A percentile compares a stretch with the other conserved stretches of the same genome.
Evolutionary conservation across 768 basidiomycete genomes (phyloP).

Genomic region (Tylopilus balloui): DNA sequence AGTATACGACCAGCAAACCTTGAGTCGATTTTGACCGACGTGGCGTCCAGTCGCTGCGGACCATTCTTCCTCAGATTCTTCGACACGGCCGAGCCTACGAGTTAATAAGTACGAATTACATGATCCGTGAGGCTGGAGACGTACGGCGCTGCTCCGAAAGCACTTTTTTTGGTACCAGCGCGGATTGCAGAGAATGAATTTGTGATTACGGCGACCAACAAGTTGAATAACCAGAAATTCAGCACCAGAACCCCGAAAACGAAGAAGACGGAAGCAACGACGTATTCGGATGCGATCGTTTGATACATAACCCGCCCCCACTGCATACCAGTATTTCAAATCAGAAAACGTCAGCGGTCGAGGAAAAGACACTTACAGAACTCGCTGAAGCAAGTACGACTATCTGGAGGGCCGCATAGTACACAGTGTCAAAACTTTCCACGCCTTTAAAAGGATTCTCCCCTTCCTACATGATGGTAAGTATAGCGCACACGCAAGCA

Average conservation of each 20-base stretch:
- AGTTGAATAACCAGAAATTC: slow-evolving; percentile 91
- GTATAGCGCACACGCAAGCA: neutral
- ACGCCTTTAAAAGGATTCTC: slow-evolving; percentile 61
- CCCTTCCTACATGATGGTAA: slow-evolving; percentile 42
- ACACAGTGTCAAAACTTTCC: slow-evolving; percentile 89
- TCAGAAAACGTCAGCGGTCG: neutral
- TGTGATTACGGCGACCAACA: slow-evolving; percentile 94
- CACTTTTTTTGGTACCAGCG: slow-evolving; percentile 80
- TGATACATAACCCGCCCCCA: slow-evolving; percentile 82
- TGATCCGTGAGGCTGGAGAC: neutral
- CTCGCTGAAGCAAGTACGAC: slow-evolving; percentile 78
- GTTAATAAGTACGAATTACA: neutral
- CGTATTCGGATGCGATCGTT: slow-evolving; percentile 87
- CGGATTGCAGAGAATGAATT: slow-evolving; percentile 88
- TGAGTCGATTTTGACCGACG: slow-evolving; percentile 44
- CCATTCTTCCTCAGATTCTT: slow-evolving; percentile 65
- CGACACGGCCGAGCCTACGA: slow-evolving; percentile 36
- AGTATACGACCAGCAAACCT: slow-evolving; percentile 53
- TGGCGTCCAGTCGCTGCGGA: slow-evolving; percentile 41
- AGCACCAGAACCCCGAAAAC: slow-evolving; percentile 78
- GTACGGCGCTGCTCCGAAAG: slow-evolving; percentile 70
- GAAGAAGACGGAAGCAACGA: slow-evolving; percentile 81
- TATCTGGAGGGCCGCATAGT: slow-evolving; percentile 76
- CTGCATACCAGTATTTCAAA: slow-evolving; percentile 30
- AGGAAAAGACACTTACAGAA: slow-evolving; percentile 45